Percentiles rank a stretch among this genome's conserved stretches.
Evolutionary conservation across 202 grass and related monocot genomes (phyloP).

Genomic region (Saccharum hybrid): DNA sequence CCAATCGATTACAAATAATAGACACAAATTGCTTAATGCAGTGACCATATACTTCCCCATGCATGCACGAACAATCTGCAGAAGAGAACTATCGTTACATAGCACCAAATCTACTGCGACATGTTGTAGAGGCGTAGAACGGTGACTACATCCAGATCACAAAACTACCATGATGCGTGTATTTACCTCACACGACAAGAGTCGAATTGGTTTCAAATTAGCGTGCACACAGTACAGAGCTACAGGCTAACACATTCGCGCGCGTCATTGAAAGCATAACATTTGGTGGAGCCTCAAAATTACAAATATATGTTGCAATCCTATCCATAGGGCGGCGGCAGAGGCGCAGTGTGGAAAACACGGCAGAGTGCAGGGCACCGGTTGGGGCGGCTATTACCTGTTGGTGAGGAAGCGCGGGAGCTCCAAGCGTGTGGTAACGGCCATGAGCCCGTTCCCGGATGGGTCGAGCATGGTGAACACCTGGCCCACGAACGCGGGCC

Average conservation of each 20-base stretch:
- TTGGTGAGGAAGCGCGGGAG: constrained; percentile 74
- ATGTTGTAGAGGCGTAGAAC: not conserved
- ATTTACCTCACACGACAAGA: not conserved
- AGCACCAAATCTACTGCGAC: not conserved
- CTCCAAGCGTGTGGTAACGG: constrained; percentile 73
- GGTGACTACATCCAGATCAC: not conserved
- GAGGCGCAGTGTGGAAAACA: not conserved
- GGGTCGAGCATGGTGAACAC: constrained; percentile 96
- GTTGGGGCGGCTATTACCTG: constrained; percentile 43
- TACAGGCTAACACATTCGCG: constrained; percentile 1
- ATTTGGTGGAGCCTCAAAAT: not conserved
- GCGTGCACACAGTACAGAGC: not conserved
- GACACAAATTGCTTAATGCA: not conserved
- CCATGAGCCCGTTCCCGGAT: constrained; percentile 97
- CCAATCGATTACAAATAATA: not conserved
- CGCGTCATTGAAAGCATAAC: not conserved
- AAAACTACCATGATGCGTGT: not conserved
- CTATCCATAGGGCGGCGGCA: not conserved
- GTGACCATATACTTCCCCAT: not conserved
- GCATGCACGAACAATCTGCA: not conserved
- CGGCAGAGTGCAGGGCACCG: not conserved
- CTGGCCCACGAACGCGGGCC: constrained; percentile 84
- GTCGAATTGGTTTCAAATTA: constrained; percentile 16
- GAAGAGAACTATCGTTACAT: not conserved
- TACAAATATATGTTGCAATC: not conserved